Base-by-base conservation (phyloP, 495 filamentous ascomycete species). In the Parmelia sp. region DNA sequence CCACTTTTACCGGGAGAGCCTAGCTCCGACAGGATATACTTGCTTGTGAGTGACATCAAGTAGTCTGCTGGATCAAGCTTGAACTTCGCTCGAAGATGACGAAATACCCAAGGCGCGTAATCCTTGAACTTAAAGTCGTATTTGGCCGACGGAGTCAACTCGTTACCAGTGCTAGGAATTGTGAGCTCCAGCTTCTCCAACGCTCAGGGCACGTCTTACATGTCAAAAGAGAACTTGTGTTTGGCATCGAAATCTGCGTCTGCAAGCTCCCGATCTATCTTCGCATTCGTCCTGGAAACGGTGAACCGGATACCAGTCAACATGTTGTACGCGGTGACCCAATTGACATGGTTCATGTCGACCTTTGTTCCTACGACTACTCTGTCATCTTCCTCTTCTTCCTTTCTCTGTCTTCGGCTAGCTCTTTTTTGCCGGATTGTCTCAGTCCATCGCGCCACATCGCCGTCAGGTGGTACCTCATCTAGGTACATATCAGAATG, bases 51-150 rank as follows among this genome's bases (percentile, higher is more conserved):
- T 14, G 94, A 99, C 86, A 99, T 93, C 42, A 99, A 83, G 73
- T 99, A 99, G 73, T 99, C 94, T 65, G 92, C 94, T 29, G 94
- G 95, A 73, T 99, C 95, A 45, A 97, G 82, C 64, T 86, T 81
- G 77, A 99, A 99, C 69, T 87, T 90, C 23, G 88, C 80, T 60
- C 94, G 88, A 63, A 99, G 81, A 75, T 93, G 89, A 69, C 94
- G 90, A 77, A 99, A 99, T 42, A 99, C 94, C 92, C 93, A 97
- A 37, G 94, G 94, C 23, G 94, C 94, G 75, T 99, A 99, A 75
- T 99, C 94, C 75, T 99, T 99, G 79, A 99, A 99, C 74, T 99
- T 99, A 84, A 97, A 99, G 77, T 99, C 94, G 80, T 99, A 99
- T 78, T 97, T 97, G 68, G 95, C 92, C 62, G 92, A 96, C 27